Evolutionary conservation across 176 grass and related monocot species (phyloP).

Genomic region (Zoysia japonica): DNA sequence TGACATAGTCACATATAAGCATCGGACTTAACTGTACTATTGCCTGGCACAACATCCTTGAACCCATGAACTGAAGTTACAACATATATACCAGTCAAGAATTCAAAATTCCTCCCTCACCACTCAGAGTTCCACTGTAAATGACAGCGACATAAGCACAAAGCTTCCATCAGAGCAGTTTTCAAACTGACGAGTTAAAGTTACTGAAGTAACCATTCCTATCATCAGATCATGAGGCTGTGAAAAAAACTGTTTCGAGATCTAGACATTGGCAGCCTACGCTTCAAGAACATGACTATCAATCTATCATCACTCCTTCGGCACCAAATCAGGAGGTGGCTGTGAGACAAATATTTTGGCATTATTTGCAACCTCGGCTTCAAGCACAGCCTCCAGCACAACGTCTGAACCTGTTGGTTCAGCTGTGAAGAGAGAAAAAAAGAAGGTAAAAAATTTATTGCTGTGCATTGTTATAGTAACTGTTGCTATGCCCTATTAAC

Average conservation of each 20-base stretch:
- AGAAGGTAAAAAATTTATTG: neutral
- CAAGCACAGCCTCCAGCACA: conserved; percentile 77
- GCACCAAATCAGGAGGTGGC: conserved; percentile 59
- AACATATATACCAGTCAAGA: neutral
- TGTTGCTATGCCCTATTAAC: conserved; percentile 3
- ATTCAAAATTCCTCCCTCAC: neutral
- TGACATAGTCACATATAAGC: neutral
- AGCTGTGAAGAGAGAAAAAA: conserved; percentile 44
- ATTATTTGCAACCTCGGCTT: conserved; percentile 81
- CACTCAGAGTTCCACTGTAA: neutral
- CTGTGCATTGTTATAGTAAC: neutral
- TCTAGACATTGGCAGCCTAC: conserved; percentile 57
- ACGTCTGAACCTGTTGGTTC: conserved; percentile 71
- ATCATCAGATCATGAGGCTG: conserved; percentile 51
- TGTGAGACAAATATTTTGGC: conserved; percentile 68
- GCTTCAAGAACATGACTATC: conserved; percentile 46
- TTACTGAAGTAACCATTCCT: neutral
- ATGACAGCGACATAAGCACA: neutral
- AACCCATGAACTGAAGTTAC: neutral
- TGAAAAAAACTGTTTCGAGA: conserved; percentile 55
- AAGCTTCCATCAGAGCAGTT: conserved; percentile 2
- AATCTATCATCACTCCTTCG: conserved; percentile 30
- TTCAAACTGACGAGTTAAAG: conserved; percentile 10
- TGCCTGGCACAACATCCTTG: neutral
- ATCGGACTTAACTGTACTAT: neutral